Percentiles rank a stretch among this genome's conserved stretches.
These are phyloP conservation scores for Nannizziopsis barbatae DNA, from an alignment of 2,329 filamentous ascomycete genomes.

Conservation along the genomic window DNA sequence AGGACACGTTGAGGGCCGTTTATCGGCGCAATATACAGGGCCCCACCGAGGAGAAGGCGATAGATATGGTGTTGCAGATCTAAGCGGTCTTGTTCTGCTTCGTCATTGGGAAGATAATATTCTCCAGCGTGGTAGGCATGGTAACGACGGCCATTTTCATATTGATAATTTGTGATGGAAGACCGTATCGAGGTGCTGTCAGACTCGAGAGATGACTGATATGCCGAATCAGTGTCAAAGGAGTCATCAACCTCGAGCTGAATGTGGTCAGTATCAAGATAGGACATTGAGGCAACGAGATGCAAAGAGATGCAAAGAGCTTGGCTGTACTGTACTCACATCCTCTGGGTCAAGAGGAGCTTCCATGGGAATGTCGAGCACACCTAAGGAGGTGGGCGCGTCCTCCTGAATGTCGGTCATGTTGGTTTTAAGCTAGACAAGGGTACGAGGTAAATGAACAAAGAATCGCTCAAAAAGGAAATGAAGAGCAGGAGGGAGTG, in stretches of 20 bases:
- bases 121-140: slow-evolving; percentile 36
- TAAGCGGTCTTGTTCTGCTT: slow-evolving; percentile 44
- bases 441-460: background rate
- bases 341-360: background rate
- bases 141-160: slow-evolving; percentile 36
- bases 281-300: background rate
- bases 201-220: slow-evolving; percentile 5
- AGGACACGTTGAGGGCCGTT: slow-evolving; percentile 39
- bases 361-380: background rate
- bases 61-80: slow-evolving; percentile 47
- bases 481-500: background rate
- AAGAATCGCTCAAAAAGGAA: background rate
- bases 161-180: slow-evolving; percentile 16
- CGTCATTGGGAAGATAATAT: slow-evolving; percentile 43
- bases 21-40: slow-evolving; percentile 40
- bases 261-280: background rate
- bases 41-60: slow-evolving; percentile 36
- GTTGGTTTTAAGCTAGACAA: background rate
- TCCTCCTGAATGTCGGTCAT: slow-evolving; percentile 1
- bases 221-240: slow-evolving; percentile 6
- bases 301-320: background rate
- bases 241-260: slow-evolving; percentile 8
- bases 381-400: background rate
- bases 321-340: background rate
- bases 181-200: slow-evolving; percentile 12